Percentiles rank a stretch among this genome's conserved stretches.
phyloP scores from a whole-genome alignment of 1,284 basidiomycete species.

The Paramarasmius palmivorus region DNA sequence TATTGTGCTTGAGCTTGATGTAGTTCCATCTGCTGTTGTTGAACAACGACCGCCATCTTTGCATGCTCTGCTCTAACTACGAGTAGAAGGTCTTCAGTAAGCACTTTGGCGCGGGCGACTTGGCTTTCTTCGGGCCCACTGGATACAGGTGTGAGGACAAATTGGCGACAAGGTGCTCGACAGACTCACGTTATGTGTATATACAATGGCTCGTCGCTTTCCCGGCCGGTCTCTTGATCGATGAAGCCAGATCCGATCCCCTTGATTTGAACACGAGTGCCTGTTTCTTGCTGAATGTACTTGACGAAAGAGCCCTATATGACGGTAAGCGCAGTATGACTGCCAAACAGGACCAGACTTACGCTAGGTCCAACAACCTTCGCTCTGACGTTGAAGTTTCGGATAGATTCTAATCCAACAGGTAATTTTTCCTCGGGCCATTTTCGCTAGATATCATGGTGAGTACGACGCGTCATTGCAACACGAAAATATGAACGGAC shows the following conservation, averaged over 20 bases:
- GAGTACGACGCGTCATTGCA: not conserved
- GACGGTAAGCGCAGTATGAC: not conserved
- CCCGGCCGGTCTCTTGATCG: constrained; percentile 90
- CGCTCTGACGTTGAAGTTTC: constrained; percentile 97
- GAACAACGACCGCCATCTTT: constrained; percentile 65
- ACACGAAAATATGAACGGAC: constrained; percentile 30
- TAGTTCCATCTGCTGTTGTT: constrained; percentile 80
- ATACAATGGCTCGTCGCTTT: constrained; percentile 91
- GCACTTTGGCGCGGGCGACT: constrained; percentile 82
- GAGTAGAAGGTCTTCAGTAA: constrained; percentile 87
- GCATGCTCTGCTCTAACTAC: constrained; percentile 86
- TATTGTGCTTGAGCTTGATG: constrained; percentile 80
- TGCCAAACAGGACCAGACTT: constrained; percentile 27
- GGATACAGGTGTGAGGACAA: not conserved
- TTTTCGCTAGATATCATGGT: constrained; percentile 60
- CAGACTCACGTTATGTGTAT: constrained; percentile 84
- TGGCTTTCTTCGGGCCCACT: constrained; percentile 90
- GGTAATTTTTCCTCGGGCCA: constrained; percentile 95
- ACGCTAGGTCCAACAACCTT: constrained; percentile 96
- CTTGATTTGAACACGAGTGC: constrained; percentile 98
- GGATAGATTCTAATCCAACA: constrained; percentile 85
- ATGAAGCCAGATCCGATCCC: constrained; percentile 94
- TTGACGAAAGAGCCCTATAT: constrained; percentile 93
- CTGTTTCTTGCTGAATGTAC: constrained; percentile 96
- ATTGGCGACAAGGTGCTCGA: not conserved